Evolutionary conservation across 2,329 filamentous ascomycete species (phyloP).

Genomic region (Ascochyta pisi): DNA sequence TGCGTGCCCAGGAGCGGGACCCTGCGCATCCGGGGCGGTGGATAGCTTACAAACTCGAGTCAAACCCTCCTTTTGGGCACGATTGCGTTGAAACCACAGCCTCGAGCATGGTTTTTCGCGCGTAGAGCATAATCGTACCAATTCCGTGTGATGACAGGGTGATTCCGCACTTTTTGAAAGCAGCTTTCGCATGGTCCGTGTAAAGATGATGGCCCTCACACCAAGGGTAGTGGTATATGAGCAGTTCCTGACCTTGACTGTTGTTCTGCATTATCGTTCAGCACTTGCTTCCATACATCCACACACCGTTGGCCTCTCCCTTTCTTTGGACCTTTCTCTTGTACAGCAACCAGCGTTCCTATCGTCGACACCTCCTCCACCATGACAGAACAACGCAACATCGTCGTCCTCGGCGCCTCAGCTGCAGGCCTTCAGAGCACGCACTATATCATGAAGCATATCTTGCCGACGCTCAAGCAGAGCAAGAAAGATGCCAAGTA

Average conservation of each 20-base stretch:
- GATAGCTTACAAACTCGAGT: slow-evolving; percentile 12
- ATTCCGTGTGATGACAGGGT: not conserved
- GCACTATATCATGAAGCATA: slow-evolving; percentile 48
- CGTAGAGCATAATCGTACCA: not conserved
- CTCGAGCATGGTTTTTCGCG: not conserved
- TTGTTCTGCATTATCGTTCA: not conserved
- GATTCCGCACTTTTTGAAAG: not conserved
- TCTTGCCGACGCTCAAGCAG: slow-evolving; percentile 42
- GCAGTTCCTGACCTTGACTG: not conserved
- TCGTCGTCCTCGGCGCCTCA: slow-evolving; percentile 45
- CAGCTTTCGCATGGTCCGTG: slow-evolving; percentile 1
- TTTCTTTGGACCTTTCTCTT: not conserved
- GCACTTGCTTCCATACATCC: not conserved
- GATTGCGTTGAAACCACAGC: not conserved
- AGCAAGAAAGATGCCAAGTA: slow-evolving; percentile 47
- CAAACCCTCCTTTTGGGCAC: not conserved
- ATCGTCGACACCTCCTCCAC: not conserved
- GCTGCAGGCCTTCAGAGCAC: slow-evolving; percentile 36
- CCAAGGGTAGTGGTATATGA: slow-evolving; percentile 6
- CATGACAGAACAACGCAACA: slow-evolving; percentile 46
- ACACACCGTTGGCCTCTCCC: not conserved
- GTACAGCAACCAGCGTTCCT: not conserved
- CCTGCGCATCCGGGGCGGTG: not conserved
- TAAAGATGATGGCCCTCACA: not conserved
- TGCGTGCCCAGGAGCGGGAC: not conserved